phyloP scores from a whole-genome alignment of 2,329 filamentous ascomycete genomes.

The Pleoardoris graminearum region DNA sequence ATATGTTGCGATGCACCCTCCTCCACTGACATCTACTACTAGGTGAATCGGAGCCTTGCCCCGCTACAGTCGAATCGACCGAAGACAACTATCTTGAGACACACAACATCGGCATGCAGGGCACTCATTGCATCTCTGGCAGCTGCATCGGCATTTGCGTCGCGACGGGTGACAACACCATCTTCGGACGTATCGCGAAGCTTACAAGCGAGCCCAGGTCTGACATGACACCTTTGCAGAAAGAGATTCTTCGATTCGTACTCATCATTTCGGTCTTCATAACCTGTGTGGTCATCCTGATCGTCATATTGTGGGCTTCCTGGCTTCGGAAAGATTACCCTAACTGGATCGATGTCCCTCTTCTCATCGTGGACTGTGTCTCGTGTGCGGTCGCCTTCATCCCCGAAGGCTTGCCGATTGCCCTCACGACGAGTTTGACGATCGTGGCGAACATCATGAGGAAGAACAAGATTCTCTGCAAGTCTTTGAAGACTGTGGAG shows the following conservation, averaged over 20 bases:
- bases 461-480: constrained; percentile 77
- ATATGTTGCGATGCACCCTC: neutral
- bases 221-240: constrained; percentile 70
- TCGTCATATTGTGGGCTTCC: constrained; percentile 69
- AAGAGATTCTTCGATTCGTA: constrained; percentile 74
- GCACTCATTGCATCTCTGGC: constrained; percentile 76
- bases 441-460: constrained; percentile 78
- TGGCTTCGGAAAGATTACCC: constrained; percentile 71
- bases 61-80: constrained; percentile 63
- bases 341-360: constrained; percentile 71
- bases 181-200: constrained; percentile 76
- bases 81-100: constrained; percentile 78
- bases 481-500: constrained; percentile 77
- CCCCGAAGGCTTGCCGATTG: constrained; percentile 58
- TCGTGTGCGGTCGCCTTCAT: constrained; percentile 73
- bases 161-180: constrained; percentile 70
- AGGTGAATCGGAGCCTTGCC: constrained; percentile 68
- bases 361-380: constrained; percentile 73
- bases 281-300: constrained; percentile 64
- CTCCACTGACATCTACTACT: constrained; percentile 11
- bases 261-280: constrained; percentile 70
- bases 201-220: constrained; percentile 70
- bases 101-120: constrained; percentile 73
- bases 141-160: constrained; percentile 69
- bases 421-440: constrained; percentile 63